Evolutionary conservation across 768 basidiomycete genomes (phyloP).

Genomic region (Sarcodon sp.): DNA sequence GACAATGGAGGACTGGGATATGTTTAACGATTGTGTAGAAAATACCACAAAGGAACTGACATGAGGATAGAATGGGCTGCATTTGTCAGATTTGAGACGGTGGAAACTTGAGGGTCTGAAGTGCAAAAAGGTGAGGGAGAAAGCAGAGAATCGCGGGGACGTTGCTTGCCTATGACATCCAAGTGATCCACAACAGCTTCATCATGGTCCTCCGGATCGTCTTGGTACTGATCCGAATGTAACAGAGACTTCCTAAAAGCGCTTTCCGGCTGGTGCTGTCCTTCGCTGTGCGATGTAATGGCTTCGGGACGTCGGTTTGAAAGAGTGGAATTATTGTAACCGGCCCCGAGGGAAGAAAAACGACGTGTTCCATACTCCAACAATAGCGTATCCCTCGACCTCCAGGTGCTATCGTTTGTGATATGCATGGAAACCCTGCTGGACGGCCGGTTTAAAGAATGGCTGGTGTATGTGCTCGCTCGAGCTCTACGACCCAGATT

Average conservation of each 20-base stretch:
- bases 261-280: neutral
- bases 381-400: neutral
- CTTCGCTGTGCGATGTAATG: neutral
- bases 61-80: slow-evolving; percentile 70
- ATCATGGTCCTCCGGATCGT: slow-evolving; percentile 35
- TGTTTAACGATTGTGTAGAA: slow-evolving; percentile 1
- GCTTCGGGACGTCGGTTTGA: neutral
- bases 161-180: slow-evolving; percentile 55
- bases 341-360: neutral
- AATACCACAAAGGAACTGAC: slow-evolving; percentile 17
- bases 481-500: neutral
- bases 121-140: slow-evolving; percentile 2
- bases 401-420: slow-evolving; percentile 3
- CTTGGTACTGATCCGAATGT: slow-evolving; percentile 5
- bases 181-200: slow-evolving; percentile 78
- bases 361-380: neutral
- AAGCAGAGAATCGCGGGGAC: neutral
- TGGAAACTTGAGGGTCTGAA: slow-evolving; percentile 61
- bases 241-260: slow-evolving; percentile 1
- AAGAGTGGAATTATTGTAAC: neutral
- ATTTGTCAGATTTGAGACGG: slow-evolving; percentile 65
- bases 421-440: slow-evolving; percentile 15
- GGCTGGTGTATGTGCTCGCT: too few relatives aligned
- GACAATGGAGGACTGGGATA: slow-evolving; percentile 47
- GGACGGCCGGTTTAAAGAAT: slow-evolving; percentile 2